A percentile compares a stretch with the other conserved stretches of the same genome.
Evolutionary conservation across 306 rosid genomes (phyloP).

Genomic region (Morella rubra): DNA sequence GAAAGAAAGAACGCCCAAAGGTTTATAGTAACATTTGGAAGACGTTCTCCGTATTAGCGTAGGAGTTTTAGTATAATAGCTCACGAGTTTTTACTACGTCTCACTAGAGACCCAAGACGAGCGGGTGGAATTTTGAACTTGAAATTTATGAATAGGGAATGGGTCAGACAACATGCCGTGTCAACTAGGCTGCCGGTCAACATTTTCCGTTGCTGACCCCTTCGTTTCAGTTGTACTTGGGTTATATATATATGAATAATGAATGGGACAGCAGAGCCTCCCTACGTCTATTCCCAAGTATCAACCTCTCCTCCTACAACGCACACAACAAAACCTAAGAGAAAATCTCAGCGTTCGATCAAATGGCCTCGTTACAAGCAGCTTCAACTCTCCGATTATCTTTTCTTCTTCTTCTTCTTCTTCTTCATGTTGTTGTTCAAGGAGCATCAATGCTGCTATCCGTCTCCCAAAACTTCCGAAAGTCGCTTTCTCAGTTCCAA

Average conservation of each 20-base stretch:
- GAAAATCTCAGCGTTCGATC: neutral
- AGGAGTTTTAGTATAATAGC: no score
- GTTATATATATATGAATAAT: conserved; percentile 3
- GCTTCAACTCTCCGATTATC: conserved; percentile 31
- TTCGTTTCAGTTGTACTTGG: conserved; percentile 6
- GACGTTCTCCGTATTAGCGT: no score
- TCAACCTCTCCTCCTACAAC: neutral
- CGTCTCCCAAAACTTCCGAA: conserved; percentile 47
- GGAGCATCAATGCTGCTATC: conserved; percentile 44
- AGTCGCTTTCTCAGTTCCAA: conserved; percentile 22
- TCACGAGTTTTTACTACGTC: neutral
- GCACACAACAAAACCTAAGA: neutral
- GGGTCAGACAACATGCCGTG: neutral
- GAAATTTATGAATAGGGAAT: neutral
- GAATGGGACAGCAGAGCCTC: neutral
- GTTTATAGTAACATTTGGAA: no score
- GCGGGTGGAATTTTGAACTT: neutral
- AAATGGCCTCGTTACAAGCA: conserved; percentile 51
- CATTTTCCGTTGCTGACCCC: conserved; percentile 39
- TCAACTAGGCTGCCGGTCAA: conserved; percentile 5
- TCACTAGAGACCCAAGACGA: neutral
- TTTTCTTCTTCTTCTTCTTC: neutral
- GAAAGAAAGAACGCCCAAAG: no score
- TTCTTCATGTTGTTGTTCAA: conserved; percentile 18
- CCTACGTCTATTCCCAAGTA: neutral